Percentiles rank a stretch among this genome's conserved stretches.
phyloP scores from a whole-genome alignment of 2,329 filamentous ascomycete species.

The Cryphonectria japonica region DNA sequence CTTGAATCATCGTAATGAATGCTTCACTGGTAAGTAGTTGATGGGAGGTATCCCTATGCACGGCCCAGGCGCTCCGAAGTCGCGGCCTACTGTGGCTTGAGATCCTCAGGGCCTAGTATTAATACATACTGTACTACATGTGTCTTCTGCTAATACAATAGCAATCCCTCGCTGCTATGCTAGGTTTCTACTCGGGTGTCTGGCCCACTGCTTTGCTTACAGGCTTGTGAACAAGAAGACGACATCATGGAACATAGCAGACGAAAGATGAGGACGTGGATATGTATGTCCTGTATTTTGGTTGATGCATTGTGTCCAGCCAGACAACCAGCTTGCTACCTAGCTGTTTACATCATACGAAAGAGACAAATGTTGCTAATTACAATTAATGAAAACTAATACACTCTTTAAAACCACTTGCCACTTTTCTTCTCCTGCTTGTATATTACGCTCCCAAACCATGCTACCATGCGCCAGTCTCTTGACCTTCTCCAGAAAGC shows the following conservation, averaged over 20 bases:
- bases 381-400: background rate
- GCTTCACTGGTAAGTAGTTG: too few species aligned
- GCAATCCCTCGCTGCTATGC: background rate
- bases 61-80: too few species aligned
- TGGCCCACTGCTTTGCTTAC: background rate
- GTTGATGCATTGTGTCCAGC: background rate
- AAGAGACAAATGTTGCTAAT: background rate
- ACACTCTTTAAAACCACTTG: background rate
- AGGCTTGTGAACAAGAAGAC: background rate
- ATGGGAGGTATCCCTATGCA: too few species aligned
- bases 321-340: background rate
- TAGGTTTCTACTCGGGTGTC: background rate
- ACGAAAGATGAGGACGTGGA: background rate
- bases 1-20: too few species aligned
- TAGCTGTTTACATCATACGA: background rate
- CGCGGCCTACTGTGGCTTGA: too few species aligned
- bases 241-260: background rate
- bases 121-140: too few species aligned
- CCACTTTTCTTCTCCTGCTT: background rate
- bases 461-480: background rate
- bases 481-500: background rate
- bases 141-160: background rate
- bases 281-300: background rate
- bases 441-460: background rate
- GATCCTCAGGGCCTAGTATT: too few species aligned